Percentiles rank a stretch among this genome's conserved stretches.
phyloP scores from a whole-genome alignment of 139 green algal species.

The Tetraselmis chui region DNA sequence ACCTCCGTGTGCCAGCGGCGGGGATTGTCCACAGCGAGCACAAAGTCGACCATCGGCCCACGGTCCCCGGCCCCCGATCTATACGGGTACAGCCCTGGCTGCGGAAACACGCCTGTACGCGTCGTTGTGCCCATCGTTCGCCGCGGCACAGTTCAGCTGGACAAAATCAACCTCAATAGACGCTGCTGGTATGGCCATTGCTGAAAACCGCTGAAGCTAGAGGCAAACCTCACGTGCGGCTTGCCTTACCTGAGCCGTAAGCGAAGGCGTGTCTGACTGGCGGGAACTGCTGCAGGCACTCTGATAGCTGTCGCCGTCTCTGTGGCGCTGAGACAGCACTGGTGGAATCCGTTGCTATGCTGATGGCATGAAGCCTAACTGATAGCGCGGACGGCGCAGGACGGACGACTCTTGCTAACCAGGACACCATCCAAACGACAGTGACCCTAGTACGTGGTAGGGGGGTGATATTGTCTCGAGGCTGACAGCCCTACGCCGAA shows the following conservation, averaged over 20 bases:
- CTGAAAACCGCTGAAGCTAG: background rate
- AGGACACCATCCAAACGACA: no score
- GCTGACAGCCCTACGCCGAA: background rate
- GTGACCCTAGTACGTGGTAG: no score
- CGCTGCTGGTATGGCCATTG: background rate
- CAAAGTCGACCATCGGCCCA: constrained; percentile 71
- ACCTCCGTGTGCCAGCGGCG: constrained; percentile 62
- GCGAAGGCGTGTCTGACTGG: constrained; percentile 67
- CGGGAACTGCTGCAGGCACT: constrained; percentile 39
- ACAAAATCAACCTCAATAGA: background rate
- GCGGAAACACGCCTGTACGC: constrained; percentile 46
- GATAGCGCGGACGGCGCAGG: background rate
- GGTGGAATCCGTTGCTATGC: background rate
- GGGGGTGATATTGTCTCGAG: background rate
- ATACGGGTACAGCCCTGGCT: constrained; percentile 71
- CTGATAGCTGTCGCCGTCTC: background rate
- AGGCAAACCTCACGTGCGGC: background rate
- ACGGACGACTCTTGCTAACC: no score
- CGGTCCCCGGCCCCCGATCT: no score
- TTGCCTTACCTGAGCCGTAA: constrained; percentile 64
- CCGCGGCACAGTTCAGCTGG: background rate
- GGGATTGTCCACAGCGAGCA: constrained; percentile 68
- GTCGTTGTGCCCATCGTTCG: background rate
- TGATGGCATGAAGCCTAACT: no score
- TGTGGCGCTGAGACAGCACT: no score